These are phyloP conservation scores for Trichophyton equinum DNA, from an alignment of 2,329 filamentous ascomycete genomes.

Conservation along the genomic window DNA sequence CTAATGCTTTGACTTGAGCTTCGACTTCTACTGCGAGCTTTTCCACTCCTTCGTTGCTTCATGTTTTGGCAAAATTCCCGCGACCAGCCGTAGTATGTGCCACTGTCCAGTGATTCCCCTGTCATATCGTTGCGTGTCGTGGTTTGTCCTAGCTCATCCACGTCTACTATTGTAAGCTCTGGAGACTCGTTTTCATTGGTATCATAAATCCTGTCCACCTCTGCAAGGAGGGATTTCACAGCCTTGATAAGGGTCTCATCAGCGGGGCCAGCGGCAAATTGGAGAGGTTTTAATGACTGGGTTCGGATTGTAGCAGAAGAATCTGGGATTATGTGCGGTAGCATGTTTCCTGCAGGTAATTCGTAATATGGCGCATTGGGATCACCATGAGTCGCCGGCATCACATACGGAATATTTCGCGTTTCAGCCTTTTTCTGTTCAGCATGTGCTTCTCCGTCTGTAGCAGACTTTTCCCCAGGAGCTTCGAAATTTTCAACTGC, in stretches of 20 bases:
- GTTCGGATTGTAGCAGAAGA: slow-evolving; percentile 62
- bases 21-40: slow-evolving; percentile 25
- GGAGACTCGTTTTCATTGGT: slow-evolving; percentile 38
- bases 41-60: slow-evolving; percentile 39
- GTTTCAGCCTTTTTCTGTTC: slow-evolving; percentile 33
- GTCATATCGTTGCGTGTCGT: slow-evolving; percentile 54
- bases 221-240: slow-evolving; percentile 57
- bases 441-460: slow-evolving; percentile 18
- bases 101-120: slow-evolving; percentile 50
- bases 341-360: slow-evolving; percentile 66
- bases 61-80: slow-evolving; percentile 67
- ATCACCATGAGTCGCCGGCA: slow-evolving; percentile 70
- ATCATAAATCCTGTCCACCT: slow-evolving; percentile 57
- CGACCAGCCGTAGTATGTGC: slow-evolving; percentile 85
- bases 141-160: slow-evolving; percentile 64
- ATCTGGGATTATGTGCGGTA: slow-evolving; percentile 65
- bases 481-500: slow-evolving; percentile 38
- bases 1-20: slow-evolving; percentile 38
- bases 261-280: slow-evolving; percentile 55
- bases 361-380: slow-evolving; percentile 63
- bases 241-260: slow-evolving; percentile 53
- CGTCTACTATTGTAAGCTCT: slow-evolving; percentile 43
- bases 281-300: slow-evolving; percentile 56
- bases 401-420: slow-evolving; percentile 48
- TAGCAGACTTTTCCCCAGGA: slow-evolving; percentile 21